These are phyloP conservation scores for Primulina eburnea DNA, from an alignment of 257 asterid genomes.

Conservation along the genomic window DNA sequence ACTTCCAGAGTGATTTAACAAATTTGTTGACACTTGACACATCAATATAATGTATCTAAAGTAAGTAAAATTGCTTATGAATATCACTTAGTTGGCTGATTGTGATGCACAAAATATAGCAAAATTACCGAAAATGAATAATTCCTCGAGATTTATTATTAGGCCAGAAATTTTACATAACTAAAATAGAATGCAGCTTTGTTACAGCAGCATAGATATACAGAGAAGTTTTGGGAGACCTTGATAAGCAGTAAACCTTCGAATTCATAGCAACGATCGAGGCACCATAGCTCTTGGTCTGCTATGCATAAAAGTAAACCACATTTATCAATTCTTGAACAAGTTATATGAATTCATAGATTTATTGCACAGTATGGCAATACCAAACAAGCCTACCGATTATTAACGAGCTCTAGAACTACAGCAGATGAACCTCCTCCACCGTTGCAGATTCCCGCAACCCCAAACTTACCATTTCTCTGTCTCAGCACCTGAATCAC, in stretches of 20 bases:
- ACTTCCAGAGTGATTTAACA: neutral
- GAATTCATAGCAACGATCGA: constrained; percentile 43
- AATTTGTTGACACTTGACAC: too few species aligned
- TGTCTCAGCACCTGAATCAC: constrained; percentile 66
- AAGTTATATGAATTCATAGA: neutral
- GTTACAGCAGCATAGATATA: neutral
- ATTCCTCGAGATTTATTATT: neutral
- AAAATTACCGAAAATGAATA: neutral
- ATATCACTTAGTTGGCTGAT: constrained; percentile 6
- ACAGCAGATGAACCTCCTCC: constrained; percentile 98
- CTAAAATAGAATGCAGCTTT: neutral
- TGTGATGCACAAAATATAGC: neutral
- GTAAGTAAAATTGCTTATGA: neutral
- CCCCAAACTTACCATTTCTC: constrained; percentile 73
- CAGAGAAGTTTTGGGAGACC: neutral
- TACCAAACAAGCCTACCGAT: constrained; percentile 23
- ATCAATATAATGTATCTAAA: neutral
- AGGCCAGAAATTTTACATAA: neutral
- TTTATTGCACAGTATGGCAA: neutral
- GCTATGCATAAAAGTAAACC: constrained; percentile 25
- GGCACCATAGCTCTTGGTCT: constrained; percentile 38
- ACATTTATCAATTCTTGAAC: constrained; percentile 16
- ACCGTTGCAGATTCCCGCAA: constrained; percentile 89
- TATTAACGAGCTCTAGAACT: constrained; percentile 59
- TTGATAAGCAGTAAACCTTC: neutral